A percentile compares a stretch with the other conserved stretches of the same genome.
phyloP scores from a whole-genome alignment of 2,329 filamentous ascomycete species.

The Annulohypoxylon truncatum region DNA sequence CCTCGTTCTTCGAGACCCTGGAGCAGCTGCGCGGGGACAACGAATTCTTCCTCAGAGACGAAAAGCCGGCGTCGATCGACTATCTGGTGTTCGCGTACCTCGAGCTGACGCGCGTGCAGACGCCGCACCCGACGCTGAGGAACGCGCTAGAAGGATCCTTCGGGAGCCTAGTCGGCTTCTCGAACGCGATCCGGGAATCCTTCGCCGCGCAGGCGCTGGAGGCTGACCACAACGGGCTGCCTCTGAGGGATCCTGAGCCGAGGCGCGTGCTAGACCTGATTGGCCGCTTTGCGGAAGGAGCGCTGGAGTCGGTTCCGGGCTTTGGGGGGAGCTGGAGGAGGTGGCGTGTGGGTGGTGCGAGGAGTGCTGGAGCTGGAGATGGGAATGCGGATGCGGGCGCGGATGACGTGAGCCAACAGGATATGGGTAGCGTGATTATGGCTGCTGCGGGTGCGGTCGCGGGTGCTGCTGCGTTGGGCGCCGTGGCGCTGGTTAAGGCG shows the following conservation, averaged over 20 bases:
- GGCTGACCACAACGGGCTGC: slow-evolving; percentile 30
- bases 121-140: slow-evolving; percentile 59
- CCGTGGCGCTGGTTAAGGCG: slow-evolving; percentile 54
- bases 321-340: slow-evolving; percentile 51
- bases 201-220: not conserved
- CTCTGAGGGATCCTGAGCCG: slow-evolving; percentile 39
- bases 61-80: slow-evolving; percentile 72
- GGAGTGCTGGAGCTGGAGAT: no score
- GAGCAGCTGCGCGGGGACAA: slow-evolving; percentile 69
- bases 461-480: slow-evolving; percentile 50
- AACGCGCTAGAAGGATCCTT: slow-evolving; percentile 45
- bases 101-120: slow-evolving; percentile 71
- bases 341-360: slow-evolving; percentile 51
- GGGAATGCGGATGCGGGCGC: no score
- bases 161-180: slow-evolving; percentile 43
- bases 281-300: slow-evolving; percentile 49
- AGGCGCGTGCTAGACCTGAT: slow-evolving; percentile 35
- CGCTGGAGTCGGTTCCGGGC: slow-evolving; percentile 49
- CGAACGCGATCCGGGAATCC: slow-evolving; percentile 31
- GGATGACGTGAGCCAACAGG: slow-evolving; percentile 44
- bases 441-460: slow-evolving; percentile 54
- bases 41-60: slow-evolving; percentile 62
- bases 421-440: slow-evolving; percentile 47
- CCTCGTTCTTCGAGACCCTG: slow-evolving; percentile 77
- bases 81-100: slow-evolving; percentile 86